These are phyloP conservation scores for Hygrophoropsis aurantiaca DNA, from an alignment of 768 basidiomycete genomes.

Conservation along the genomic window DNA sequence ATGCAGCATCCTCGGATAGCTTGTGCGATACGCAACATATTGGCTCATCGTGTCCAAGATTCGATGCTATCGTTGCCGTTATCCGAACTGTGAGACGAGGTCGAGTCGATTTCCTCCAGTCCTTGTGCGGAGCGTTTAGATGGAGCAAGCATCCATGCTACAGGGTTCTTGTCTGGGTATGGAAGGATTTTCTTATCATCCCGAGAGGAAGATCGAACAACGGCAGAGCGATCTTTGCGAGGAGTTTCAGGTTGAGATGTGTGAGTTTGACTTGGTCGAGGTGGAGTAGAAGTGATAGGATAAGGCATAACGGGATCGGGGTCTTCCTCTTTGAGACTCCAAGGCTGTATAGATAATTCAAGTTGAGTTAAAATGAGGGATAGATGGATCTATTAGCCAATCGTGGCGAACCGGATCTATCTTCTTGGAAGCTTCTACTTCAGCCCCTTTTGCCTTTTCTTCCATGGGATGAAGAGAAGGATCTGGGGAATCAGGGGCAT, in stretches of 20 bases:
- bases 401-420: no score
- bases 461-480: neutral
- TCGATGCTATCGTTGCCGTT: conserved; percentile 35
- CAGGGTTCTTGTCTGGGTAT: no score
- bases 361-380: no score
- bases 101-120: conserved; percentile 7
- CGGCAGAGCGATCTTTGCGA: conserved; percentile 19
- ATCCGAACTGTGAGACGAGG: conserved; percentile 6
- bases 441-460: no score
- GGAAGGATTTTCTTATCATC: no score
- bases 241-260: conserved; percentile 22
- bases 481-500: conserved; percentile 5
- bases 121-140: conserved; percentile 6
- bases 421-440: no score
- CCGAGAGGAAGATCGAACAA: no score
- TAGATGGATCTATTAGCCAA: no score
- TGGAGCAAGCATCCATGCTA: no score
- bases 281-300: neutral
- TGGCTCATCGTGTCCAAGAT: conserved; percentile 29
- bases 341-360: no score
- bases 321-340: neutral
- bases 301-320: neutral
- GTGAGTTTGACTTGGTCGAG: conserved; percentile 10
- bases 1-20: no score
- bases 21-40: no score